A percentile compares a stretch with the other conserved stretches of the same genome.
Evolutionary conservation across 352 stramenopile genomes (phyloP).

Genomic region (Phytophthora ohioensis): DNA sequence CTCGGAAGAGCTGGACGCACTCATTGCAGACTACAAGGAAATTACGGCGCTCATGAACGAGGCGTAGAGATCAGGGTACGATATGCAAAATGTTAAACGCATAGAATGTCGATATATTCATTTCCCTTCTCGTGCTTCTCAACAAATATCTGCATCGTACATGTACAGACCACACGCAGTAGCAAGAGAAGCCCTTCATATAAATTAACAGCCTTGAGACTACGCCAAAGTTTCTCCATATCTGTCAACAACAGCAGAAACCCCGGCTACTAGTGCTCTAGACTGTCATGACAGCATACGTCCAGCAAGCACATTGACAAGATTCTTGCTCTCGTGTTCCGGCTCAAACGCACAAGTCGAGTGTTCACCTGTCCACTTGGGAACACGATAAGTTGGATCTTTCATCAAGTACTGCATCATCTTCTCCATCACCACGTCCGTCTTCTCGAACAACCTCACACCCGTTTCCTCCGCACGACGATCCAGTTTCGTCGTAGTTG

Average conservation of each 20-base stretch:
- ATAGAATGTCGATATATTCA: conserved; percentile 44
- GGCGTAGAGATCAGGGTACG: conserved; percentile 25
- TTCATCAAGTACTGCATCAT: conserved; percentile 76
- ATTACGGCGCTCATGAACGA: conserved; percentile 77
- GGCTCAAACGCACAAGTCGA: conserved; percentile 68
- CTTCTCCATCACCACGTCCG: conserved; percentile 80
- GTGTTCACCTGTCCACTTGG: conserved; percentile 67
- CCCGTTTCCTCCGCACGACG: conserved; percentile 69
- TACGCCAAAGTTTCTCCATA: no score
- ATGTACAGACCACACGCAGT: no score
- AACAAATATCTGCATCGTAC: neutral
- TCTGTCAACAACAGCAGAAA: no score
- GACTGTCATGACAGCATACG: conserved; percentile 51
- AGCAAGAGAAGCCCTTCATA: conserved; percentile 6
- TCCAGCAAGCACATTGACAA: conserved; percentile 84
- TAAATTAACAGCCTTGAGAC: conserved; percentile 32
- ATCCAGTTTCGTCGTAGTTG: conserved; percentile 79
- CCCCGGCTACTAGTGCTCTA: neutral
- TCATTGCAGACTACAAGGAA: conserved; percentile 82
- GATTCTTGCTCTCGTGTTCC: conserved; percentile 76
- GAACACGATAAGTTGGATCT: conserved; percentile 61
- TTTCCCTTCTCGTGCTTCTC: conserved; percentile 11
- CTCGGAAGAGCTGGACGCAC: conserved; percentile 66
- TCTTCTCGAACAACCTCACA: conserved; percentile 76
- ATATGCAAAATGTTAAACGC: conserved; percentile 23